Evolutionary conservation across 495 filamentous ascomycete genomes (phyloP).

Genomic region (Aspergillus haitiensis): DNA sequence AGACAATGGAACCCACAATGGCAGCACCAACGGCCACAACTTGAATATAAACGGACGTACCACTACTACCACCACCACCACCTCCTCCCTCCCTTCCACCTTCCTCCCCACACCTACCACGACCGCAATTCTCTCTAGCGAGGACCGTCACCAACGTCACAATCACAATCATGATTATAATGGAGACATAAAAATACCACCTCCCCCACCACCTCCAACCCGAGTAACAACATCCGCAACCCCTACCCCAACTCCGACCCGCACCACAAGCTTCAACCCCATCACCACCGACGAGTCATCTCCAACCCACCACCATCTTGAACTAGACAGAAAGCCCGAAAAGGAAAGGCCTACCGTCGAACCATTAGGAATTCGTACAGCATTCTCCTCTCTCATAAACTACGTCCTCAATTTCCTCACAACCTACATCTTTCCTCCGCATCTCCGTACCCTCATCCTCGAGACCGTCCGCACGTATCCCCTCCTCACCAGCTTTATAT

Average conservation of each 20-base stretch:
- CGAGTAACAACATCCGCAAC: neutral
- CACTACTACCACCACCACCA: too few species aligned
- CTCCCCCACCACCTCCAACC: neutral
- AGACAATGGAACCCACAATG: neutral
- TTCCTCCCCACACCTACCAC: too few species aligned
- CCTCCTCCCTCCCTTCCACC: too few species aligned
- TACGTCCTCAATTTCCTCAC: slow-evolving; percentile 11
- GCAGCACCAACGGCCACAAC: slow-evolving; percentile 9
- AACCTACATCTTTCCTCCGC: slow-evolving; percentile 6
- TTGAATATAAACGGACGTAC: too few species aligned
- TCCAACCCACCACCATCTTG: neutral
- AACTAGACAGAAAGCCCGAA: too few species aligned
- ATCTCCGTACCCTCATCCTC: slow-evolving; percentile 8
- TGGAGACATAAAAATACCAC: too few species aligned
- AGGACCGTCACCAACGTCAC: neutral
- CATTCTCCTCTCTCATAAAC: neutral
- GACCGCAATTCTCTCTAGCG: neutral
- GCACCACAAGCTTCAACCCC: neutral
- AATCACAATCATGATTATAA: neutral
- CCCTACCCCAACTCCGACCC: neutral
- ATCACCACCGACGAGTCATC: neutral
- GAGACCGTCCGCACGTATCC: slow-evolving; percentile 19
- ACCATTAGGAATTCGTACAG: too few species aligned
- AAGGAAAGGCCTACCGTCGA: too few species aligned
- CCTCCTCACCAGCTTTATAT: slow-evolving; percentile 47